phyloP scores from a whole-genome alignment of 768 basidiomycete genomes.

The Tubosaeta sp. region DNA sequence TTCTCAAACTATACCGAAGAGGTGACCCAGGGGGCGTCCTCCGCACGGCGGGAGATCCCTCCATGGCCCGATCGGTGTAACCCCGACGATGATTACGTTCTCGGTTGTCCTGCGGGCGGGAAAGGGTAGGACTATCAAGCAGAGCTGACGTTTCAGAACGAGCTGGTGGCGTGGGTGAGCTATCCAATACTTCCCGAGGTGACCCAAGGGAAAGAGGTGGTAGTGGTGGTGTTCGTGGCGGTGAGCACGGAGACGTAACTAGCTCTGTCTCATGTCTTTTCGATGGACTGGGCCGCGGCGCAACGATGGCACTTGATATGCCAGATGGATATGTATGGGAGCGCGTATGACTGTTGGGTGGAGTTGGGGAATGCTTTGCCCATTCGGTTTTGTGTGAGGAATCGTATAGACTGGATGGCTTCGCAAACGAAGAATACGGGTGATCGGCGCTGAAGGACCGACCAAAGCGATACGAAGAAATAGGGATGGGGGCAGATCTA shows the following conservation, averaged over 20 bases:
- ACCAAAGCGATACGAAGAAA: conserved; percentile 9
- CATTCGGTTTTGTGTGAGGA: conserved; percentile 48
- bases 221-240: neutral
- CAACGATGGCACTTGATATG: conserved; percentile 37
- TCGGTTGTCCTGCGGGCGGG: conserved; percentile 11
- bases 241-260: neutral
- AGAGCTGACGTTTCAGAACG: conserved; percentile 6
- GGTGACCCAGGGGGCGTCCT: conserved; percentile 51
- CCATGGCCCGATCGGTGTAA: conserved; percentile 44
- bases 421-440: conserved; percentile 21
- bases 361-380: conserved; percentile 6
- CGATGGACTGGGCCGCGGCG: conserved; percentile 35
- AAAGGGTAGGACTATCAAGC: conserved; percentile 9
- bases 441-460: conserved; percentile 30
- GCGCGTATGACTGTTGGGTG: conserved; percentile 30
- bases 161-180: conserved; percentile 5
- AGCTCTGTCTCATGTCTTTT: conserved; percentile 1
- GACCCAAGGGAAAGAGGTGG: conserved; percentile 21
- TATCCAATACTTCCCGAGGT: conserved; percentile 9
- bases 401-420: conserved; percentile 54
- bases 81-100: conserved; percentile 55
- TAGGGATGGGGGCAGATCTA: conserved; percentile 17
- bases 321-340: conserved; percentile 47
- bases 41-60: conserved; percentile 32
- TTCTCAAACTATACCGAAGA: conserved; percentile 18